phyloP scores from a whole-genome alignment of 2,329 filamentous ascomycete genomes.

The Ilyonectria mors-panacis region DNA sequence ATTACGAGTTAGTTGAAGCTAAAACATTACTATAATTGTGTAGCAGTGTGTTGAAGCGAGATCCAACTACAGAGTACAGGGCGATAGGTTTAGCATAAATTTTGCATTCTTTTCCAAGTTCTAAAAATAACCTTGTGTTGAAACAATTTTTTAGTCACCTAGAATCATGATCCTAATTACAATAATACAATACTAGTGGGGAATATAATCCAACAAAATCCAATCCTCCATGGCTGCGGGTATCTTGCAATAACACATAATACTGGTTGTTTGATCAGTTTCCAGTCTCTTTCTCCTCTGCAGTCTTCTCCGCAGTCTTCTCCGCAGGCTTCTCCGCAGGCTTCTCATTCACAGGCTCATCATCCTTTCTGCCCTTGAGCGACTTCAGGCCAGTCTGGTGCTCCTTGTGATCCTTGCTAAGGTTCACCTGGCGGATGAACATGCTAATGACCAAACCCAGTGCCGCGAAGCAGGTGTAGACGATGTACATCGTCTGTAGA shows the following conservation, averaged over 20 bases:
- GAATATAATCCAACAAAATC: background rate
- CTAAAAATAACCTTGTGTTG: background rate
- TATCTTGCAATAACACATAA: slow-evolving; percentile 6
- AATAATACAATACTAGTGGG: background rate
- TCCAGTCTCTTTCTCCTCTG: slow-evolving; percentile 27
- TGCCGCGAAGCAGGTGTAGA: slow-evolving; percentile 66
- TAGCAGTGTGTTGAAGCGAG: background rate
- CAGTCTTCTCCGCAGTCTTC: slow-evolving; percentile 28
- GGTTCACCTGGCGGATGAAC: slow-evolving; percentile 63
- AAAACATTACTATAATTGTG: background rate
- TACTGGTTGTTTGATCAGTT: background rate
- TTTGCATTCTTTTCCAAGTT: background rate
- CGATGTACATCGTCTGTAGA: slow-evolving; percentile 70
- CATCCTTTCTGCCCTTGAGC: slow-evolving; percentile 52
- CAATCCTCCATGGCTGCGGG: slow-evolving; percentile 3
- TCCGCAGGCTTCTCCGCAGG: slow-evolving; percentile 27
- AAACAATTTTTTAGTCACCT: background rate
- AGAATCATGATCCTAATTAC: background rate
- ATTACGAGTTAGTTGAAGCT: background rate
- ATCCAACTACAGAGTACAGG: background rate
- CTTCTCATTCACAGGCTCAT: slow-evolving; percentile 24
- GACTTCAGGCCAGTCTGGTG: slow-evolving; percentile 71
- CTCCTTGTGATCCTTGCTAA: slow-evolving; percentile 70
- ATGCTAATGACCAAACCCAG: slow-evolving; percentile 63
- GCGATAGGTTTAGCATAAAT: background rate